Evolutionary conservation across 2,329 filamentous ascomycete species (phyloP).

Genomic region (Ceratocystis harringtonii): DNA sequence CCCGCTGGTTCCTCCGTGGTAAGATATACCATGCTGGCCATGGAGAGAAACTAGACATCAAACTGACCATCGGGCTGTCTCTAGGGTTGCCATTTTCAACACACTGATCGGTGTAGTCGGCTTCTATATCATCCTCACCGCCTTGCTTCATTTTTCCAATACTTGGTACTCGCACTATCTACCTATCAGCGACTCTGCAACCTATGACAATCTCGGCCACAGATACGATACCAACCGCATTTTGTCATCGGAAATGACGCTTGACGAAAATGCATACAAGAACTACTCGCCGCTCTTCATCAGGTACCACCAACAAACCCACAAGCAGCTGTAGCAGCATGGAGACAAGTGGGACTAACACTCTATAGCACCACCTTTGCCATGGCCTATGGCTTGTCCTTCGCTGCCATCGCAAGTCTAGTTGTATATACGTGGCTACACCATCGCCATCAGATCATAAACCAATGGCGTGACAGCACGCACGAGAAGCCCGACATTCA

Average conservation of each 20-base stretch:
- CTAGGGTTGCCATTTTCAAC: slow-evolving; percentile 56
- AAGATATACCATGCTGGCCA: slow-evolving; percentile 19
- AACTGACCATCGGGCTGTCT: background rate
- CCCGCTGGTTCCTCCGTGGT: slow-evolving; percentile 55
- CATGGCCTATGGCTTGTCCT: slow-evolving; percentile 54
- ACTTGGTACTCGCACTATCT: slow-evolving; percentile 50
- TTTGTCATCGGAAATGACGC: slow-evolving; percentile 43
- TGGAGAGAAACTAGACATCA: no score
- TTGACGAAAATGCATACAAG: slow-evolving; percentile 49
- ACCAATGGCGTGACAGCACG: slow-evolving; percentile 43
- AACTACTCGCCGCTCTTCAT: slow-evolving; percentile 54
- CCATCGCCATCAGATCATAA: slow-evolving; percentile 51
- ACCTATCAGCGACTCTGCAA: slow-evolving; percentile 54
- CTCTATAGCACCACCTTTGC: slow-evolving; percentile 50
- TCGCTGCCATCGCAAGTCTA: slow-evolving; percentile 54
- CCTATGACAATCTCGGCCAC: slow-evolving; percentile 55
- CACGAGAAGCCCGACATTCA: slow-evolving; percentile 47
- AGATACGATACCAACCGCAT: slow-evolving; percentile 51
- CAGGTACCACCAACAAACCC: slow-evolving; percentile 25
- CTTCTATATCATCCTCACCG: slow-evolving; percentile 47
- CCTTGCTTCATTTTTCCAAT: slow-evolving; percentile 49
- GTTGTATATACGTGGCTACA: slow-evolving; percentile 54
- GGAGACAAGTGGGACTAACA: background rate
- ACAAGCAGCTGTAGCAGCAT: no score
- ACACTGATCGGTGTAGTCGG: slow-evolving; percentile 50